Evolutionary conservation across 2,329 filamentous ascomycete species (phyloP), one percentile per base, ranked within the genome.

Genomic region (Trichoderma gracile): DNA sequence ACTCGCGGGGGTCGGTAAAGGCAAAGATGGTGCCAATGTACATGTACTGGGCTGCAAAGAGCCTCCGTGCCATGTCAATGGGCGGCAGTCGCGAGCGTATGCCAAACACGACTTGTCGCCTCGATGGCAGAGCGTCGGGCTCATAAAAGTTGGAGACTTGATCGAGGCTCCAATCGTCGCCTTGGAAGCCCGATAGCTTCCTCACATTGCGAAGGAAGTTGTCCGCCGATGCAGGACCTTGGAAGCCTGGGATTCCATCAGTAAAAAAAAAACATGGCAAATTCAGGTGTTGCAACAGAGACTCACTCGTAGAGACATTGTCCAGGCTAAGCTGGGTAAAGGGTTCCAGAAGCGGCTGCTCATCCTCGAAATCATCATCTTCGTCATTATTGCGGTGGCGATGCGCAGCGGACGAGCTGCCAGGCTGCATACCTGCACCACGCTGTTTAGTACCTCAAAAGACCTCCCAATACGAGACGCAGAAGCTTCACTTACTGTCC

Each of bases 1-100:
- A 71, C 3, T 74, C 69, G 0, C 67, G 68, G 2, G 81, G 80
- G 27, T 81, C 78, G 0, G 81, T 78, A 50, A 85, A 81, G 12
- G 81, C 80, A 65, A 86, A 85, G 10, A 86, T 86, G 15, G 83
- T 84, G 12, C 83, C 83, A 19, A 86, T 84, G 62, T 84, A 85
- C 40, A 78, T 77, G 70, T 85, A 83, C 64, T 86, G 84, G 0
- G 82, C 80, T 30, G 77, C 76, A 65, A 82, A 84, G 2, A 83
- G 74, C 15, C 81, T 75, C 58, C 80, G 81, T 0, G 82, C 82
- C 67, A 83, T 79, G 38, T 83, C 80, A 12, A 79, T 75, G 0
- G 82, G 81, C 0, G 83, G 83, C 1, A 85, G 72, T 15, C 78
- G 73, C 21, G 80, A 67, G 6, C 67, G 69, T 5, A 65, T 65